A percentile compares a stretch with the other conserved stretches of the same genome.
Evolutionary conservation across 805 yeast species (phyloP).

Genomic region (Blastobotrys terrestris): DNA sequence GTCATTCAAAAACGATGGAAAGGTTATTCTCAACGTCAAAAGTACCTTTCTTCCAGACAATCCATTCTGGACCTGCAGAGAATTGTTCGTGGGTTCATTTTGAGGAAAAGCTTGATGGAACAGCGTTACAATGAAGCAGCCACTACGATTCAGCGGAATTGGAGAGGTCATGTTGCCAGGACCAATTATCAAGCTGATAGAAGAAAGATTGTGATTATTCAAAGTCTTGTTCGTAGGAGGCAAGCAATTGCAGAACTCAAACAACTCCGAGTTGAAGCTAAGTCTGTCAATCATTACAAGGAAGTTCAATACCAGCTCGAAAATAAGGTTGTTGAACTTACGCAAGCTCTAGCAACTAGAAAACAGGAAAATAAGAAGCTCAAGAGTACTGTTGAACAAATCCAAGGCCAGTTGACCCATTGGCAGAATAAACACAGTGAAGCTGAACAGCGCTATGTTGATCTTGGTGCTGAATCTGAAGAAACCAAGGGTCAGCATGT

Average conservation of each 20-base stretch:
- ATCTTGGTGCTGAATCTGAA: constrained; percentile 26
- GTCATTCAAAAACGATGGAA: constrained; percentile 60
- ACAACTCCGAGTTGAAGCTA: constrained; percentile 75
- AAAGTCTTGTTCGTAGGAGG: constrained; percentile 70
- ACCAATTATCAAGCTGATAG: constrained; percentile 39
- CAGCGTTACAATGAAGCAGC: constrained; percentile 60
- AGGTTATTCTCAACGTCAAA: constrained; percentile 39
- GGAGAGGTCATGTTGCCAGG: constrained; percentile 67
- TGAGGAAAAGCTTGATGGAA: constrained; percentile 47
- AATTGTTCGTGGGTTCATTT: constrained; percentile 41
- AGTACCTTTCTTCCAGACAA: constrained; percentile 44
- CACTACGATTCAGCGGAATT: constrained; percentile 59
- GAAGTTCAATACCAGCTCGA: constrained; percentile 91
- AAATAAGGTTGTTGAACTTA: constrained; percentile 94
- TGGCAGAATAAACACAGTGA: constrained; percentile 27
- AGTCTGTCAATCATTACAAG: constrained; percentile 80
- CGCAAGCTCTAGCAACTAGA: constrained; percentile 73
- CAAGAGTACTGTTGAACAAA: constrained; percentile 48
- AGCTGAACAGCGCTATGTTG: constrained; percentile 20
- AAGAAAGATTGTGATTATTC: constrained; percentile 62
- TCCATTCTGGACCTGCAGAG: constrained; percentile 58
- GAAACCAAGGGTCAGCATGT: constrained; percentile 16
- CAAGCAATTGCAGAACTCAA: constrained; percentile 61
- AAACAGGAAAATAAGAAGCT: constrained; percentile 76
- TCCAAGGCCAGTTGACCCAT: constrained; percentile 25